These are phyloP conservation scores for Tilletia caries DNA, from an alignment of 1,284 basidiomycete genomes.

Conservation along the genomic window DNA sequence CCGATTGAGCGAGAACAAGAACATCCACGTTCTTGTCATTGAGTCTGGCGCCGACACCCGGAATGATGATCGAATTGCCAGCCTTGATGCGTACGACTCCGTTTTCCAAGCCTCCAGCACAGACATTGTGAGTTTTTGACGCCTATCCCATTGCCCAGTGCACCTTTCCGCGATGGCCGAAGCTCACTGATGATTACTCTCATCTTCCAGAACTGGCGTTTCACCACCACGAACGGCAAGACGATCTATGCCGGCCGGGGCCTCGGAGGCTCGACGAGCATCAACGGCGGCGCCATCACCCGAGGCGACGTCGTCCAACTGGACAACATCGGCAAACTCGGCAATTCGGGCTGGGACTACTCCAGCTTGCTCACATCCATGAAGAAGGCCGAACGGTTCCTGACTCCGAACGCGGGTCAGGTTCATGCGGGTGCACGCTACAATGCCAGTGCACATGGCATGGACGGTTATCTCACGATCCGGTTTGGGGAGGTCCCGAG, in stretches of 20 bases:
- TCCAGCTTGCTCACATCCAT: slow-evolving; percentile 59
- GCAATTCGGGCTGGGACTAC: slow-evolving; percentile 62
- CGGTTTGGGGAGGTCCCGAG: slow-evolving; percentile 43
- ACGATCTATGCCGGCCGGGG: slow-evolving; percentile 60
- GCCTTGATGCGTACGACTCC: slow-evolving; percentile 39
- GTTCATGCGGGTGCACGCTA: slow-evolving; percentile 59
- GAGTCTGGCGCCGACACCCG: slow-evolving; percentile 48
- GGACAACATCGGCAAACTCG: slow-evolving; percentile 47
- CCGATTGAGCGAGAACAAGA: slow-evolving; percentile 51
- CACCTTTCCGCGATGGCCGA: too few relatives aligned
- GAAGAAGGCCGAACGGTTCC: slow-evolving; percentile 64
- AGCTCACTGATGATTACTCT: too few relatives aligned
- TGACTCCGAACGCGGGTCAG: slow-evolving; percentile 61
- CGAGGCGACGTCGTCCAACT: neutral
- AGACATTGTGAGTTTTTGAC: slow-evolving; percentile 4
- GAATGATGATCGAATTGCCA: slow-evolving; percentile 22
- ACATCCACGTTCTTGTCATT: slow-evolving; percentile 46
- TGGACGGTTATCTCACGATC: slow-evolving; percentile 62
- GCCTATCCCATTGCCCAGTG: neutral
- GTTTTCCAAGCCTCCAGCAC: slow-evolving; percentile 53
- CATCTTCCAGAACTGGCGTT: slow-evolving; percentile 59
- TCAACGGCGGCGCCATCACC: slow-evolving; percentile 64
- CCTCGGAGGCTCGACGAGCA: slow-evolving; percentile 63
- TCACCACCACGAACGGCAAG: slow-evolving; percentile 58
- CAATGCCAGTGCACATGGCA: slow-evolving; percentile 59